These are phyloP conservation scores for Phytopythium cucurbitacearum DNA, from an alignment of 352 stramenopile species.

Conservation along the genomic window DNA sequence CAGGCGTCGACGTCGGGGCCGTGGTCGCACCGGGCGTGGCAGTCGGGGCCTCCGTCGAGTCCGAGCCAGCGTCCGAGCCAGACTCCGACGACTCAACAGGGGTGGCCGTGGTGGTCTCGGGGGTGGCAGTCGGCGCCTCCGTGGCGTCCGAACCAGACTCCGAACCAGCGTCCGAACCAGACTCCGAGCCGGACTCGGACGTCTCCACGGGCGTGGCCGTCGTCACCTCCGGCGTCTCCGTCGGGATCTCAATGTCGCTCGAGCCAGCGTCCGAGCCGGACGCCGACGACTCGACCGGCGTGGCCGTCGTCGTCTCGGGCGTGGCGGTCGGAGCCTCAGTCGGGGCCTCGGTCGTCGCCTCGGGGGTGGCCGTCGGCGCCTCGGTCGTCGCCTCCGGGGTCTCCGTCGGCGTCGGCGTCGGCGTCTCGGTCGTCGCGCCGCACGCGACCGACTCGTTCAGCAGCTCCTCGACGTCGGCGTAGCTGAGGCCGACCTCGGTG, in stretches of 20 bases:
- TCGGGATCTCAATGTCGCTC: background rate
- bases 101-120: background rate
- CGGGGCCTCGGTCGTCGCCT: slow-evolving; percentile 2
- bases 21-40: too few relatives aligned
- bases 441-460: slow-evolving; percentile 19
- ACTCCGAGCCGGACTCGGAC: background rate
- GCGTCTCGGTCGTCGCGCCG: background rate
- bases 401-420: slow-evolving; percentile 2
- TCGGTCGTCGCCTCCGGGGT: slow-evolving; percentile 1
- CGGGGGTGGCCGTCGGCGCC: slow-evolving; percentile 5
- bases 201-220: slow-evolving; percentile 1
- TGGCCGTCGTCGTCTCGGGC: slow-evolving; percentile 2
- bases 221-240: background rate
- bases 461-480: slow-evolving; percentile 24
- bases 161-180: slow-evolving; percentile 2
- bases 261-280: too few relatives aligned
- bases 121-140: background rate
- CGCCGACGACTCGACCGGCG: background rate
- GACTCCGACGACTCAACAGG: background rate
- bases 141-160: slow-evolving; percentile 2
- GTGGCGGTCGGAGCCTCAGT: slow-evolving; percentile 4
- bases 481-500: slow-evolving; percentile 23
- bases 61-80: too few relatives aligned
- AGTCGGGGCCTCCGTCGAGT: too few relatives aligned
- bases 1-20: background rate